phyloP scores from a whole-genome alignment of 208 protist species.

The Trypanosoma melophagium region DNA sequence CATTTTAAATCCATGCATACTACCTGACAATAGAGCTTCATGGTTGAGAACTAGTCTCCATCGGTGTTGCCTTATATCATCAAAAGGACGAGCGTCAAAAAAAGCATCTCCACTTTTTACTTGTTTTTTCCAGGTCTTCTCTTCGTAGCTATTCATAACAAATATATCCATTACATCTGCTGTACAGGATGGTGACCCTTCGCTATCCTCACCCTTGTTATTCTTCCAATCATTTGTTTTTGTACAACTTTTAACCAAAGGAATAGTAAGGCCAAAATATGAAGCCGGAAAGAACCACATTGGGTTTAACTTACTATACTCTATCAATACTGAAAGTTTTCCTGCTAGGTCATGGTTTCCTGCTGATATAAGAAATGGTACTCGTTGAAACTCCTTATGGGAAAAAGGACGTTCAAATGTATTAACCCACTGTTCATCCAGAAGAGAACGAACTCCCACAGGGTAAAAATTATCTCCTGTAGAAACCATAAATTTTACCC shows the following conservation, averaged over 20 bases:
- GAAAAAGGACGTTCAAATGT: conserved; percentile 28
- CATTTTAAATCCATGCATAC: conserved; percentile 9
- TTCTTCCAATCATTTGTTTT: neutral
- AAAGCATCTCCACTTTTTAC: conserved; percentile 4
- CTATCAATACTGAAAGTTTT: conserved; percentile 3
- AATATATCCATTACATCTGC: conserved; percentile 23
- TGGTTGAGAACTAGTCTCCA: conserved; percentile 25
- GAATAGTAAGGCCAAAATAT: conserved; percentile 18
- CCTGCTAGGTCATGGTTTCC: conserved; percentile 25
- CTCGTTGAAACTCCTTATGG: neutral
- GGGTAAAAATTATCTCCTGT: conserved; percentile 36
- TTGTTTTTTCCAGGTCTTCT: neutral
- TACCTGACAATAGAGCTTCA: conserved; percentile 18
- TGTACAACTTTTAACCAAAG: conserved; percentile 5
- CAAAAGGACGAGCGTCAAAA: neutral
- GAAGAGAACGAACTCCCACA: conserved; percentile 3
- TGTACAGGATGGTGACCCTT: neutral
- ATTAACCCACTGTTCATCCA: neutral
- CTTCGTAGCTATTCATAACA: conserved; percentile 25
- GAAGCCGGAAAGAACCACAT: conserved; percentile 22
- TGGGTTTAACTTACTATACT: conserved; percentile 11
- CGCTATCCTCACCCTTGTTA: neutral
- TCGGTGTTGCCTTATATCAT: neutral
- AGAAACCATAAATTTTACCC: conserved; percentile 28
- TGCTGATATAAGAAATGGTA: conserved; percentile 26